Evolutionary conservation across 768 basidiomycete species (phyloP).

Genomic region (Coprinopsis marcescibilis): DNA sequence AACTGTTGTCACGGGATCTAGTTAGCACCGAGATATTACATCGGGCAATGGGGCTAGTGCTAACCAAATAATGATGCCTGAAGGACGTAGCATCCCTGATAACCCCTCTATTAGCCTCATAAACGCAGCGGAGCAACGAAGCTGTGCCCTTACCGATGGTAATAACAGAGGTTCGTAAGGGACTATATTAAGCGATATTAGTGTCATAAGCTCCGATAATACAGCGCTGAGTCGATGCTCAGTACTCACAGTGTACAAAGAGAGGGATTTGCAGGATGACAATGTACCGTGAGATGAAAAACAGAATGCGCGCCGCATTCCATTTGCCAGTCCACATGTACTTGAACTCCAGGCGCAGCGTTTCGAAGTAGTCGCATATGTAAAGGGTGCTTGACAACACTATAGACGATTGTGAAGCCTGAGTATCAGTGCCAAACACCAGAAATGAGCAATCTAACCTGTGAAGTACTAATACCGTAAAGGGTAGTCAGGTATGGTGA

Average conservation of each 20-base stretch:
- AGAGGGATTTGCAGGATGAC: background rate
- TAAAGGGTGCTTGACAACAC: background rate
- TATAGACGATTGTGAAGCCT: background rate
- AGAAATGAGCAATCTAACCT: background rate
- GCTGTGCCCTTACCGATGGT: background rate
- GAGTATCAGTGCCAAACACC: background rate
- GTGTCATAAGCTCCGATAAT: background rate
- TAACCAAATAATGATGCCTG: background rate
- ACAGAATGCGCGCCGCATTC: background rate
- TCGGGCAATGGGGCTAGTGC: background rate
- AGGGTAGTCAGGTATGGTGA: too few relatives aligned
- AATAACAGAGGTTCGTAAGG: background rate
- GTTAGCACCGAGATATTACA: background rate
- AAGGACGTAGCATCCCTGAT: background rate
- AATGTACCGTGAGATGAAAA: background rate
- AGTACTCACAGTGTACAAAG: background rate
- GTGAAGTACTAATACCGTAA: too few relatives aligned
- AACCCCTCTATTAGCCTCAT: background rate
- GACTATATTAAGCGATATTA: too few relatives aligned
- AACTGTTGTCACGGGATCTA: background rate
- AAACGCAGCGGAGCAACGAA: background rate
- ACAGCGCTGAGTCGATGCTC: background rate
- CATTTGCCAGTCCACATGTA: background rate
- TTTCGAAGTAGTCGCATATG: background rate
- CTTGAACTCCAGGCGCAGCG: background rate